Evolutionary conservation across 352 stramenopile species (phyloP).

Genomic region (Achlya hypogyna): DNA sequence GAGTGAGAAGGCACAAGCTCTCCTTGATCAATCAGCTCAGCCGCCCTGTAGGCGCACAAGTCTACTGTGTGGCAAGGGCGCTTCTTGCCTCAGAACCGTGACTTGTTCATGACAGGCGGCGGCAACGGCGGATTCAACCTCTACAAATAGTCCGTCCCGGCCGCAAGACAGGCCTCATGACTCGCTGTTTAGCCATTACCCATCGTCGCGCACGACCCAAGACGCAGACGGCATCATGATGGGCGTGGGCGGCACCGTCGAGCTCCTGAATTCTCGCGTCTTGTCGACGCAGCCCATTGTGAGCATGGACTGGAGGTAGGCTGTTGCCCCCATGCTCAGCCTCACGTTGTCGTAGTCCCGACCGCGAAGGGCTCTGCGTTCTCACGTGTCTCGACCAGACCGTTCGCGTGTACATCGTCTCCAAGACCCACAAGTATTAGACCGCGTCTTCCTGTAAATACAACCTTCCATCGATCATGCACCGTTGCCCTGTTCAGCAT

Average conservation of each 20-base stretch:
- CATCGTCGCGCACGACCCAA: slow-evolving; percentile 64
- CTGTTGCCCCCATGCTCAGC: neutral
- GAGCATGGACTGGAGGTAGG: slow-evolving; percentile 93
- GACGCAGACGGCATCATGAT: slow-evolving; percentile 77
- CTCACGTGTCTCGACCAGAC: slow-evolving; percentile 93
- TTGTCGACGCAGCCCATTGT: slow-evolving; percentile 95
- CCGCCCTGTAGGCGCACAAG: slow-evolving; percentile 69
- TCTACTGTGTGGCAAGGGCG: slow-evolving; percentile 92
- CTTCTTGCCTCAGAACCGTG: slow-evolving; percentile 93
- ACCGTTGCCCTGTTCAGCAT: too few relatives aligned
- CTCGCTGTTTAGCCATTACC: slow-evolving; percentile 52
- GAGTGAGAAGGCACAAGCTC: slow-evolving; percentile 76
- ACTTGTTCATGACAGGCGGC: slow-evolving; percentile 94
- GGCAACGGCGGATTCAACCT: slow-evolving; percentile 96
- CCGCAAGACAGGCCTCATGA: slow-evolving; percentile 23
- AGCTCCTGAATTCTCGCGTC: slow-evolving; percentile 93
- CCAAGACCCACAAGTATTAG: slow-evolving; percentile 92
- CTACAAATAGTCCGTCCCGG: slow-evolving; percentile 92
- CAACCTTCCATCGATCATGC: neutral
- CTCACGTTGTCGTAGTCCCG: slow-evolving; percentile 31
- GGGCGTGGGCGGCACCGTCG: slow-evolving; percentile 86
- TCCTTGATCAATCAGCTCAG: neutral
- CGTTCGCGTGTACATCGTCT: slow-evolving; percentile 91
- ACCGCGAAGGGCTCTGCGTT: slow-evolving; percentile 90
- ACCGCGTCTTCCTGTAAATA: neutral